These are phyloP conservation scores for Mrakia frigida DNA, from an alignment of 768 basidiomycete genomes.

Conservation along the genomic window DNA sequence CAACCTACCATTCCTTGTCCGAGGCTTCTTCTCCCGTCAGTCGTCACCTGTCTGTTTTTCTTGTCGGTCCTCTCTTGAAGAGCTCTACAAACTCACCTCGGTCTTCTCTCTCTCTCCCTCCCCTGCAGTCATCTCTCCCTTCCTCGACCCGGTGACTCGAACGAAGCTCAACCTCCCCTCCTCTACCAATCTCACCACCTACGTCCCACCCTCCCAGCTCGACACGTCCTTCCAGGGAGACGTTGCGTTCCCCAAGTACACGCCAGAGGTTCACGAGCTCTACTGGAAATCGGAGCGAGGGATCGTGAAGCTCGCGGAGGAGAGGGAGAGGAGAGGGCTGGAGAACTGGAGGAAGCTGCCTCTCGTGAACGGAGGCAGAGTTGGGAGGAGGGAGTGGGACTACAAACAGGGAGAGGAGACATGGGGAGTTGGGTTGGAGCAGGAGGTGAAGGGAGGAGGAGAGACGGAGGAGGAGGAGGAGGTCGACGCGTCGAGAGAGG, in stretches of 20 bases:
- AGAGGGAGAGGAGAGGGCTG: conserved; percentile 16
- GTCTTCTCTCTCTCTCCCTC: not conserved
- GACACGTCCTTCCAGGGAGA: conserved; percentile 26
- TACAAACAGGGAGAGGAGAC: conserved; percentile 30
- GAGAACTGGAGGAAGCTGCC: conserved; percentile 27
- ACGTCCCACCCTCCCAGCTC: conserved; percentile 14
- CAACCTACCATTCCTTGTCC: conserved; percentile 28
- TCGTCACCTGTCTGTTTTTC: not conserved
- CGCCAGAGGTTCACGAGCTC: not conserved
- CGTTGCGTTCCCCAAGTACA: conserved; percentile 22
- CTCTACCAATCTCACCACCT: not conserved
- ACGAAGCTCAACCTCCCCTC: conserved; percentile 30
- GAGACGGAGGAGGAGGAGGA: not conserved
- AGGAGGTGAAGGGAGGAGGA: not conserved
- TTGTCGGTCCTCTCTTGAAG: not conserved
- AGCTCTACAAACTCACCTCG: not conserved
- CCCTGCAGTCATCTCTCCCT: conserved; percentile 14
- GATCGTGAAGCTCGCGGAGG: conserved; percentile 14
- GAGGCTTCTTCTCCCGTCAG: conserved; percentile 18
- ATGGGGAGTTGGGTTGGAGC: not conserved
- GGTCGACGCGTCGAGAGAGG: not conserved
- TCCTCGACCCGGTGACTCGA: conserved; percentile 30
- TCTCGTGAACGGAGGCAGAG: not conserved
- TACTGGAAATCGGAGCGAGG: conserved; percentile 22
- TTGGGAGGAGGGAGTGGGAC: conserved; percentile 31